Evolutionary conservation across 2,329 filamentous ascomycete genomes (phyloP), one percentile per base, ranked within the genome.

Genomic region (Penicillium sp.): DNA sequence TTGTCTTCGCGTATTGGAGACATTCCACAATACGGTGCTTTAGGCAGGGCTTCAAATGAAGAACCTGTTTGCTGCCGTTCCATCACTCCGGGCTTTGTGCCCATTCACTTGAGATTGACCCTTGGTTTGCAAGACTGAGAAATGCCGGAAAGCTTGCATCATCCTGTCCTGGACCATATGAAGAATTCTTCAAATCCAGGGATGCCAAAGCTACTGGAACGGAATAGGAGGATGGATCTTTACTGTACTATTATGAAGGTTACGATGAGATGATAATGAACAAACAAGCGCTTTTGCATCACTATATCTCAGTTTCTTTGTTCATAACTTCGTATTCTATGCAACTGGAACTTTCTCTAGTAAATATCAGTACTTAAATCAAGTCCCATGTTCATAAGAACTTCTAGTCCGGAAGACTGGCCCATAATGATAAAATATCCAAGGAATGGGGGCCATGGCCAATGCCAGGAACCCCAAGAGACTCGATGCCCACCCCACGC

Each of bases 401-500:
- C 62, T 76, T 59, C 67, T 72, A 11, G 54, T 61, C 52, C 75
- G 70, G 22, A 78, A 54, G 11, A 33, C 41, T 22, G 66, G 65
- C 3, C 74, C 74, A 56, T 66, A 70, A n/a, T 65, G 60, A 53
- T 65, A 72, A 51, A 77, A 75, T 3, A 67, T 46, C 62, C 71
- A 70, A 1, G 74, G 75, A 22, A 75, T 73, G 1, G 74, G 72
- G 27, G 70, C 68, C 69, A 77, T 70, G 1, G 63, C 58, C 2
- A 75, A 35, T n/a, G 68, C 67, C 22, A 73, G 52, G 50, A 75
- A 75, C 0, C 70, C 77, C 48, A 79, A 57, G 8, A 78, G 41
- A 41, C 68, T 75, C 5, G 73, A 77, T 3, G 76, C 76, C 76
- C 76, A 78, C 0, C 68, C 70, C 1, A 76, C 73, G 0, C 77